Base-by-base conservation (phyloP, 2,329 filamentous ascomycete genomes). In the Hypoxylon sp. region DNA sequence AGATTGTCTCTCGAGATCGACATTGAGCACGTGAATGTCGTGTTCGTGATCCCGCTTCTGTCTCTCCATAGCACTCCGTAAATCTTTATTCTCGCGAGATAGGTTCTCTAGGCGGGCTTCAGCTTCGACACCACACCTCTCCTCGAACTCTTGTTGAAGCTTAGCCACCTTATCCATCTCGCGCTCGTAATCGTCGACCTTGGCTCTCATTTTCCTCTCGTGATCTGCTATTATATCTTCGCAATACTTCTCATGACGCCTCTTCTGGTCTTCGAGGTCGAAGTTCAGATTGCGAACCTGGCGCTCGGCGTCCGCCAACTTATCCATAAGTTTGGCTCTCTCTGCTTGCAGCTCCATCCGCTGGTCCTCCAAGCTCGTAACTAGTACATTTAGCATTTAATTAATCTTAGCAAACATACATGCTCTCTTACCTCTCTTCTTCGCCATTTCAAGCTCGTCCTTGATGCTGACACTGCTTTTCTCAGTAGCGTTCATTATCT, bases 381-480 rank as follows among this genome's bases (percentile, higher is more conserved):
- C 87, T 89, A 60, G 2, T 31, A 4, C 0, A 1, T 7, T 77
- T 50, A 79, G 73, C 56, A 58, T 50, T 4, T 32, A n/a, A 11
- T 6, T 10, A 29, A 35, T 44, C 24, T 1, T 7, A 29, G 17
- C 17, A 11, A 10, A 47, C 6, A 1, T 8, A 10, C 62, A 73
- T 42, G 15, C 3, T 17, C 3, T 11, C 88, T 72, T 84, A 96
- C 93, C 89, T 86, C 90, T 88, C 56, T 85, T 86, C 77, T 95
- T 97, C 71, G 92, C 91, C 8, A 92, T 74, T 15, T 91, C 88
- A 50, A 97, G 85, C 0, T 90, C 88, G 69, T 96, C 91, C 73
- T 95, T 93, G 67, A 93, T 84, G 4, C 85, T 87, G 62, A 87
- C 90, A 73, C 88, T 90, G 60, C 93, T 90, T 44, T 86, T 87